Percentiles rank a stretch among this genome's conserved stretches.
phyloP scores from a whole-genome alignment of 2,329 filamentous ascomycete species.

The Fusarium sp. region DNA sequence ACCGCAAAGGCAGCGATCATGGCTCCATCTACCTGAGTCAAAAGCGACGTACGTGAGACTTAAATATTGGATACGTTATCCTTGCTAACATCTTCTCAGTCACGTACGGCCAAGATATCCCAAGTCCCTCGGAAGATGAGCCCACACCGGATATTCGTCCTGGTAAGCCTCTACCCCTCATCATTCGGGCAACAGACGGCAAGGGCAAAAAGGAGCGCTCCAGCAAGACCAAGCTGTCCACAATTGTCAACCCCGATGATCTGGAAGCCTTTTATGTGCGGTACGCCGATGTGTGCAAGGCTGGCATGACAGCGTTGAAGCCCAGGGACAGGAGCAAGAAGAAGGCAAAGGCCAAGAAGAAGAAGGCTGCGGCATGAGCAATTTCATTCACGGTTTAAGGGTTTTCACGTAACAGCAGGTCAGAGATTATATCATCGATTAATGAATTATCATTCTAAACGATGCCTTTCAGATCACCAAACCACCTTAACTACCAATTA shows the following conservation, averaged over 20 bases:
- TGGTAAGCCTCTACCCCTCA: slow-evolving; percentile 73
- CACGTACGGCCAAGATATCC: slow-evolving; percentile 58
- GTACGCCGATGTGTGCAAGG: slow-evolving; percentile 93
- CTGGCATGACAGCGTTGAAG: slow-evolving; percentile 89
- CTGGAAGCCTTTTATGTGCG: slow-evolving; percentile 83
- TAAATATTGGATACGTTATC: neutral
- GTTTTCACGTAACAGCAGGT: neutral
- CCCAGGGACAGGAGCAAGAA: slow-evolving; percentile 92
- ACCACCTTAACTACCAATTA: slow-evolving; percentile 12
- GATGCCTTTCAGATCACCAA: slow-evolving; percentile 18
- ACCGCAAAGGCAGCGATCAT: slow-evolving; percentile 75
- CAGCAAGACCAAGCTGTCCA: slow-evolving; percentile 81
- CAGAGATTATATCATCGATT: slow-evolving; percentile 28
- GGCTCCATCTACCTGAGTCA: slow-evolving; percentile 81
- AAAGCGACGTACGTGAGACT: slow-evolving; percentile 73
- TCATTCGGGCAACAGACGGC: slow-evolving; percentile 88
- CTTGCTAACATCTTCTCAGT: slow-evolving; percentile 51
- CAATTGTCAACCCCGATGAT: slow-evolving; percentile 80
- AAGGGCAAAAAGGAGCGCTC: slow-evolving; percentile 70
- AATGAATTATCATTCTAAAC: slow-evolving; percentile 34
- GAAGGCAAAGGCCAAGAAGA: slow-evolving; percentile 82
- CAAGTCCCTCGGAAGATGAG: slow-evolving; percentile 60
- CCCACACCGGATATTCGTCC: slow-evolving; percentile 72
- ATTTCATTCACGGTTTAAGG: neutral
- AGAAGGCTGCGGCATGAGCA: slow-evolving; percentile 59